Evolutionary conservation across 2,329 filamentous ascomycete genomes (phyloP).

Genomic region (Fusarium aywerte): DNA sequence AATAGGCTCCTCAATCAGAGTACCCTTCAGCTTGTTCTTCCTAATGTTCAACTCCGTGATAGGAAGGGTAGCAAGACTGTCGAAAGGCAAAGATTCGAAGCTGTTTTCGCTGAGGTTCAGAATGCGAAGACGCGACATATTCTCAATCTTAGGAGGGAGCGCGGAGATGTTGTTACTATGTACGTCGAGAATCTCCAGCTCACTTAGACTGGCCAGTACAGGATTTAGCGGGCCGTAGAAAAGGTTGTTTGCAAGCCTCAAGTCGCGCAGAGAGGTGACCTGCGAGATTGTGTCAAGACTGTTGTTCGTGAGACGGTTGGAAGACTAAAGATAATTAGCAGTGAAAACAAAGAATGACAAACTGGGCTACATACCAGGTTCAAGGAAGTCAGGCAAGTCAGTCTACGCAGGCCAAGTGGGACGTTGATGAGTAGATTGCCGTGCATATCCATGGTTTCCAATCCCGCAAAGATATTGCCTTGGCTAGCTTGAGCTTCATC

Average conservation of each 20-base stretch:
- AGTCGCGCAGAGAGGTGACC: conserved; percentile 76
- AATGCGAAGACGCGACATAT: conserved; percentile 75
- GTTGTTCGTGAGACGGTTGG: conserved; percentile 81
- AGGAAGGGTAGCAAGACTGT: conserved; percentile 72
- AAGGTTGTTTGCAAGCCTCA: conserved; percentile 83
- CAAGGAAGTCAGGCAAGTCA: conserved; percentile 79
- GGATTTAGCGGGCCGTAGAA: conserved; percentile 74
- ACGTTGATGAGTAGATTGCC: conserved; percentile 80
- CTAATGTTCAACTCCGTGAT: conserved; percentile 78
- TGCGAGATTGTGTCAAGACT: conserved; percentile 79
- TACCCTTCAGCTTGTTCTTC: conserved; percentile 81
- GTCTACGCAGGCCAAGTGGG: conserved; percentile 78
- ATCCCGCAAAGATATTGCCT: conserved; percentile 81
- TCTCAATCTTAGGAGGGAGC: conserved; percentile 74
- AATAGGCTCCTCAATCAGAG: conserved; percentile 73
- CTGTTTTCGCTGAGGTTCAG: conserved; percentile 85
- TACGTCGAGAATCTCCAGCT: conserved; percentile 83
- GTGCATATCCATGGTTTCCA: conserved; percentile 86
- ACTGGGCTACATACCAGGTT: conserved; percentile 72
- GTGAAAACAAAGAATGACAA: neutral
- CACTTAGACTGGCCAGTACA: conserved; percentile 70
- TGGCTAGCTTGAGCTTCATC: conserved; percentile 72
- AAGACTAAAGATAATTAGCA: conserved; percentile 64
- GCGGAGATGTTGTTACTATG: conserved; percentile 81
- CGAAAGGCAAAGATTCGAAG: conserved; percentile 76